Base-by-base conservation (phyloP, 495 filamentous ascomycete species). In the Chaetomium tenue region DNA sequence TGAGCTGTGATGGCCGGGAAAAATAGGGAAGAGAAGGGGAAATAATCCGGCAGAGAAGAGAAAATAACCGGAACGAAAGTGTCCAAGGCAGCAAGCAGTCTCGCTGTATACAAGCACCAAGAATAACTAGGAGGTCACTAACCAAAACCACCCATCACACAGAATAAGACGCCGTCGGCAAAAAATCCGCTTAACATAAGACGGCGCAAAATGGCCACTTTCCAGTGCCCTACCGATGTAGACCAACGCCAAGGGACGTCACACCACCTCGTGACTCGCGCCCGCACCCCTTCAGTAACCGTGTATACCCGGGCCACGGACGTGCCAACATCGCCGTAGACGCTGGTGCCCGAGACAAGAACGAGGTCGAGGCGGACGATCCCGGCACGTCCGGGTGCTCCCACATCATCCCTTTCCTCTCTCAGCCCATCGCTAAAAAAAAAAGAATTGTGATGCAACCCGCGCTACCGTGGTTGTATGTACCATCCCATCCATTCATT, bases 311-410 rank as follows among this genome's bases (percentile, higher is more conserved):
- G 57, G 23, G 9, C 33, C 33, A 37, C 33, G 6, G 0, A 25
- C 48, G 11, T 37, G 13, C 12, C 26, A 20, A 3, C 18, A 11
- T 53, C 26, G 26, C 25, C 51, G 16, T 5, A 18, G 33, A 58
- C 37, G 57, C 42, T n/a, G 42, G 44, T 22, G 25, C 26, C 57
- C 57, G 57, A 60, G 57, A 60, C 57, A 60, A 44, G 25, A 15
- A 9, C 42, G 57, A 30, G 28, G 28, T 6, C 28, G 28, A 30
- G 28, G 42, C 57, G 57, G 57, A 28, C 42, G 15, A 9, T 33
- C 57, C 42, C 57, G 57, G 33, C 33, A 37, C 33, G 33, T 8
- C 33, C 33, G 33, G 33, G 33, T 12, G 33, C 33, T 37, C 11
- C 33, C 33, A 37, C 33, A 48, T 37, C 6, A 37, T 37, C 13